Base-by-base conservation (phyloP, 306 rosid genomes). In the Hippophae tibetana region DNA sequence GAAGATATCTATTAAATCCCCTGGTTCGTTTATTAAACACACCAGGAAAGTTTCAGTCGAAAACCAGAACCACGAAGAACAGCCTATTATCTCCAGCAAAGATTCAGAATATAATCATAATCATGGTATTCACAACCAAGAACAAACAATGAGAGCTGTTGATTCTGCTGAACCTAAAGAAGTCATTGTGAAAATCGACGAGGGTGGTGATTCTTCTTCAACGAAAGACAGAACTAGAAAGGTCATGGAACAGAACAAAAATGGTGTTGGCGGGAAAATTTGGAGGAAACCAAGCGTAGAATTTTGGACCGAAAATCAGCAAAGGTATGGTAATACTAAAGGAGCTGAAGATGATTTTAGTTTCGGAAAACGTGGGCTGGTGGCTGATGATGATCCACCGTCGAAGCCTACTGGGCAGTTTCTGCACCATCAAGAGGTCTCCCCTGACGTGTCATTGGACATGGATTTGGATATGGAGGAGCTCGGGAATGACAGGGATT, bases 381-480 rank as follows among this genome's bases (percentile, higher is more conserved):
- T 3, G 52, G 43, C 5, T 62, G 5, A 12, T 57, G 81, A 83
- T 26, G 99, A 92, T 60, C 96, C 96, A 5, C 93, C 99, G 42
- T 81, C 95, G 9, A 79, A 70, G 83, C 79, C 87, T 27, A 92
- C 88, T 1, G 88, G 83, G 0, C 79, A 48, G 62, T 92, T 92
- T 47, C 64, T 92, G 13, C 87, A 85, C 67, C 78, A 76, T 43
- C 99, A 92, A 82, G 60, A 8, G n/a, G 86, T 81, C 1, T 83
- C 96, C 14, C 96, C 95, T 0, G 93, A 81, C 49, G 59, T 75
- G 54, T 69, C 86, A 7, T 47, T 92, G 27, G 99, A 92, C 49
- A 88, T 92, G 99, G 98, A 92, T 70, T 76, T 92, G 72, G 99
- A 86, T 41, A 92, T 92, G 99, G 89, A 80, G 5, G 99, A 92